Conservation (phyloP, 2,329 filamentous ascomycete species). For the Colletotrichum coccodes region DNA sequence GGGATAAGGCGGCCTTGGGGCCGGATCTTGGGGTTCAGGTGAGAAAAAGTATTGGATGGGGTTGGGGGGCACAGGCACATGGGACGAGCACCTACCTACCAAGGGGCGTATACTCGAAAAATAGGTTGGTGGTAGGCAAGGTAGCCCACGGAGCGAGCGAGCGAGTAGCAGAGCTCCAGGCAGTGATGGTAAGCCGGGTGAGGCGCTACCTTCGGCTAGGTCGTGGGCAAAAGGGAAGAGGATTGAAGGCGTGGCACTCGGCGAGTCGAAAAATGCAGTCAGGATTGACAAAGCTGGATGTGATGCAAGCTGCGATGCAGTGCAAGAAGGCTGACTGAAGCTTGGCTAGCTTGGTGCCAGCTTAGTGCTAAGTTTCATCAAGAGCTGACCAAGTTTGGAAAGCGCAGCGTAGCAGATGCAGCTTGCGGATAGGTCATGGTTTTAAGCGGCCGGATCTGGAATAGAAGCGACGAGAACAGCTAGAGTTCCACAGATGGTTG, state of each 20-base stretch:
- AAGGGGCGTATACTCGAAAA: conserved; percentile 4
- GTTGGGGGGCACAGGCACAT: not conserved
- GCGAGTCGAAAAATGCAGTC: not conserved
- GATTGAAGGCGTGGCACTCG: not conserved
- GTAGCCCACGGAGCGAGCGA: not conserved
- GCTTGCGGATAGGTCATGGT: conserved; percentile 3
- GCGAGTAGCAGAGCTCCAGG: not conserved
- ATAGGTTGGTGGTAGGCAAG: not conserved
- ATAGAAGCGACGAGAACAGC: conserved; percentile 11
- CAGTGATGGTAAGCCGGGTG: not conserved
- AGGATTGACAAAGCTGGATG: not conserved
- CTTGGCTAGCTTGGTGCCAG: not conserved
- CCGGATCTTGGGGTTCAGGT: conserved; percentile 11
- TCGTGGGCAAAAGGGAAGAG: not conserved
- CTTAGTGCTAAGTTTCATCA: conserved; percentile 6
- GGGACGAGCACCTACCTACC: conserved; percentile 5
- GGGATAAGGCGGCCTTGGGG: conserved; percentile 23
- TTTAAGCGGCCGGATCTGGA: conserved; percentile 12
- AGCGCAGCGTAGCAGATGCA: not conserved
- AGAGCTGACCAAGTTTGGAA: not conserved
- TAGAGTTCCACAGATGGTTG: not conserved
- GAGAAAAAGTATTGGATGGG: conserved; percentile 19
- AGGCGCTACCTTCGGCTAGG: not conserved
- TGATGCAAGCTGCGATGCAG: not conserved
- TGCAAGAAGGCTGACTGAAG: conserved; percentile 1